Conservation (phyloP, 202 grass and related monocot genomes). For the Bolboschoenoplectus hybrid region DNA sequence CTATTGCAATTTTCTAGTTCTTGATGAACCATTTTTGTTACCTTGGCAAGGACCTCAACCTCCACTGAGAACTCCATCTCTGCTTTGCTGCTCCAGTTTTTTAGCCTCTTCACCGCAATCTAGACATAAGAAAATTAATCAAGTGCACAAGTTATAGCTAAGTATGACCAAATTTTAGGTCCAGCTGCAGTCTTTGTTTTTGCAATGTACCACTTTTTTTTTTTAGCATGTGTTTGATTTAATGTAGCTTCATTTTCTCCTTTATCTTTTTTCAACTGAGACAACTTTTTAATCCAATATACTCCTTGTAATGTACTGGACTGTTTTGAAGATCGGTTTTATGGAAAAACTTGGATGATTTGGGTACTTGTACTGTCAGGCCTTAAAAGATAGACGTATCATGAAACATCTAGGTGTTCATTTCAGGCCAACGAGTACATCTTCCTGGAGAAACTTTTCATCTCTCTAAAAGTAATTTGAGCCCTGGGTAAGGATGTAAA, state of each 20-base stretch:
- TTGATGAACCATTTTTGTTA: constrained; percentile 4
- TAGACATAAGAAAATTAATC: constrained; percentile 32
- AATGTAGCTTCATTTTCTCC: background rate
- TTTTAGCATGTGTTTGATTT: background rate
- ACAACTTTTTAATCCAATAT: background rate
- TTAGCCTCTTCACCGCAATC: constrained; percentile 88
- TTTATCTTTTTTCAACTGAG: background rate
- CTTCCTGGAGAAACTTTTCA: background rate
- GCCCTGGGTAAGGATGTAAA: background rate
- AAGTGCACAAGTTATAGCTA: background rate
- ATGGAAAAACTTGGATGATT: background rate
- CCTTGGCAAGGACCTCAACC: constrained; percentile 71
- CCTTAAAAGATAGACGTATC: background rate
- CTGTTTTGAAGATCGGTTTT: background rate
- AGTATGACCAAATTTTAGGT: background rate
- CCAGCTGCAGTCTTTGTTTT: background rate
- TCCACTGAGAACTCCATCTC: constrained; percentile 90
- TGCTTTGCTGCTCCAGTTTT: constrained; percentile 71
- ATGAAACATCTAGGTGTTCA: background rate
- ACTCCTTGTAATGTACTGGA: background rate
- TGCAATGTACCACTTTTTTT: background rate
- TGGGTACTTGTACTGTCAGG: background rate
- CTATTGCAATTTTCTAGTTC: background rate
- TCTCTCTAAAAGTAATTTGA: background rate
- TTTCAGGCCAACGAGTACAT: background rate